phyloP scores from a whole-genome alignment of 768 basidiomycete genomes.

The Boletus sensibilis region DNA sequence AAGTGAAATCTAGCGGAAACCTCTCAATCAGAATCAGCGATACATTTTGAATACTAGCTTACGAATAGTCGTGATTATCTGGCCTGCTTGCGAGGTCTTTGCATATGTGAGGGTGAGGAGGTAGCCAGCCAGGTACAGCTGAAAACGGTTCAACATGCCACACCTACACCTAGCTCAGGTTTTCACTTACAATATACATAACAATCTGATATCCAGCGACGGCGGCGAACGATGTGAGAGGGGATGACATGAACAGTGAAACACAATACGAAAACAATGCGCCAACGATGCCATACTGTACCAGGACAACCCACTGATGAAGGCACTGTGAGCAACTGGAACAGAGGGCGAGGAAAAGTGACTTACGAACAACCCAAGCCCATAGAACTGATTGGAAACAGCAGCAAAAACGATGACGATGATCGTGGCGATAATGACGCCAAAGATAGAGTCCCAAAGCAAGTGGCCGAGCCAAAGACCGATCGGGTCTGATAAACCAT shows the following conservation, averaged over 20 bases:
- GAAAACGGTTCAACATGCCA: not conserved
- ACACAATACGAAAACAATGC: constrained; percentile 69
- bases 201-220: constrained; percentile 73
- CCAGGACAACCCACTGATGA: constrained; percentile 64
- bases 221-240: constrained; percentile 70
- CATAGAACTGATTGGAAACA: constrained; percentile 62
- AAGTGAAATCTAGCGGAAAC: constrained; percentile 50
- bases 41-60: constrained; percentile 10
- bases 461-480: constrained; percentile 81
- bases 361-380: constrained; percentile 62
- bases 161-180: not conserved
- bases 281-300: constrained; percentile 67
- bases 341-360: not conserved
- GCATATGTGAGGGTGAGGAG: constrained; percentile 74
- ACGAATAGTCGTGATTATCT: constrained; percentile 62
- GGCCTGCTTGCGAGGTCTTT: constrained; percentile 50
- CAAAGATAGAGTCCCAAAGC: constrained; percentile 65
- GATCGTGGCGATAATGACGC: constrained; percentile 58
- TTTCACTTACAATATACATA: constrained; percentile 60
- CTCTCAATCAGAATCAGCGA: not conserved
- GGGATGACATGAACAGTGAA: constrained; percentile 59
- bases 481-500: constrained; percentile 66
- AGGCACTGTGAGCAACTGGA: not conserved
- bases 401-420: constrained; percentile 61
- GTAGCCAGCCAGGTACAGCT: constrained; percentile 68